Evolutionary conservation across 495 filamentous ascomycete species (phyloP), one percentile per base, ranked within the genome.

Genomic region (Xylaria curta): DNA sequence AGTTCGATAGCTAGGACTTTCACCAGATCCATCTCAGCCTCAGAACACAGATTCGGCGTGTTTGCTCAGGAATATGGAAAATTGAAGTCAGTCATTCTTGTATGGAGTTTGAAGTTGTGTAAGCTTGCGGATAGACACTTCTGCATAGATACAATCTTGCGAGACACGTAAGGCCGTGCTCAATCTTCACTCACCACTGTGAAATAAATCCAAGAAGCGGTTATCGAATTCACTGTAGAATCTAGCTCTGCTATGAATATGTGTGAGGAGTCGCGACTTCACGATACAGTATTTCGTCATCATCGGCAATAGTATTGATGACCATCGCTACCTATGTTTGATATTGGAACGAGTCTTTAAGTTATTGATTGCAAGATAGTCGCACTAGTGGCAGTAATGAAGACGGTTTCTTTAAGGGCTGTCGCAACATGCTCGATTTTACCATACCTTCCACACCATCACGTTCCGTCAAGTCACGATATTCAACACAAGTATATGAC

Each of bases 341-440:
- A 85, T 38, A 88, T 88, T 88, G 84, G 86, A 87, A 73, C 82
- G 86, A 47, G 79, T 86, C 44, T 75, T 86, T 90, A 94, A 80
- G 89, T 96, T 36, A 89, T 94, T 94, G 31, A 95, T 92, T 10
- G 94, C 92, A 85, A 76, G 82, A 77, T 75, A 80, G 78, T 76
- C 78, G 82, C 54, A 67, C 81, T 72, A 70, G 74, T 49, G 75
- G 82, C 51, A 86, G 85, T 36, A 87, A 89, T n/a, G 92, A 91
- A 42, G 92, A 95, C 46, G 93, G 93, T 4, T 96, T 97, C 80
- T 97, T 97, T 75, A 93, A 97, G 79, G 93, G 97, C 76, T 94
- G 95, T 78, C 95, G 92, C 76, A 94, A 97, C 76, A 92, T 97
- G 69, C 84, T 97, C 74, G 94, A 97, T 82, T 97, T 94, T 88